Percentiles rank a stretch among this genome's conserved stretches.
Conservation (phyloP, 805 yeast species). For the Lipomyces orientalis region DNA sequence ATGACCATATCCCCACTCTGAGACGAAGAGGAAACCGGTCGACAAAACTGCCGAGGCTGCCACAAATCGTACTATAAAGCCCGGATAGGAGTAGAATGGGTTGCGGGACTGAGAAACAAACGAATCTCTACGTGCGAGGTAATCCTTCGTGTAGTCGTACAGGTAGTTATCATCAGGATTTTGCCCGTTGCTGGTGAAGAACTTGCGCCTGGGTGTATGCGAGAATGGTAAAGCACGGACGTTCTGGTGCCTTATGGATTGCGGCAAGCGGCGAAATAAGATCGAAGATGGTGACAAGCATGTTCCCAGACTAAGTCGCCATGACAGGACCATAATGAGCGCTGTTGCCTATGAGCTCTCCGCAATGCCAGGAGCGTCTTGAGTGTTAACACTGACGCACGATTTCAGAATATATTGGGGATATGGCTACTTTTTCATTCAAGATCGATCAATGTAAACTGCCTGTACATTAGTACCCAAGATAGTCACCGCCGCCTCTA, state of each 20-base stretch:
- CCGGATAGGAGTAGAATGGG: conserved; percentile 7
- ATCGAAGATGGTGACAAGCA: background rate
- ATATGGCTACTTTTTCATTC: too few relatives aligned
- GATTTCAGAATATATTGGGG: background rate
- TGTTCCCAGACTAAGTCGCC: background rate
- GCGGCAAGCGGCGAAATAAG: background rate
- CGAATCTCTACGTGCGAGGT: background rate
- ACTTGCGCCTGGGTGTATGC: background rate
- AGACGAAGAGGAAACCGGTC: conserved; percentile 9
- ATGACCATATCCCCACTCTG: background rate
- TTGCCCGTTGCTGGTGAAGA: background rate
- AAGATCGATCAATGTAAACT: too few relatives aligned
- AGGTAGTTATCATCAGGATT: background rate
- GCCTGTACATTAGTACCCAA: background rate
- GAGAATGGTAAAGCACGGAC: background rate
- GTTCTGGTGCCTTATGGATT: background rate
- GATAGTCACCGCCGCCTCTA: background rate
- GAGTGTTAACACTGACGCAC: too few relatives aligned
- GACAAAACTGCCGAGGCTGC: conserved; percentile 18
- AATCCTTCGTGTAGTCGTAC: background rate
- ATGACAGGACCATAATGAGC: background rate
- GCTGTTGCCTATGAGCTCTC: background rate
- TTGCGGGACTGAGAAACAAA: background rate
- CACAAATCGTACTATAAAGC: conserved; percentile 20
- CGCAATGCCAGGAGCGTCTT: background rate